Percentiles rank a stretch among this genome's conserved stretches.
Conservation (phyloP, 257 asterid genomes). For the Jacaranda copaia region DNA sequence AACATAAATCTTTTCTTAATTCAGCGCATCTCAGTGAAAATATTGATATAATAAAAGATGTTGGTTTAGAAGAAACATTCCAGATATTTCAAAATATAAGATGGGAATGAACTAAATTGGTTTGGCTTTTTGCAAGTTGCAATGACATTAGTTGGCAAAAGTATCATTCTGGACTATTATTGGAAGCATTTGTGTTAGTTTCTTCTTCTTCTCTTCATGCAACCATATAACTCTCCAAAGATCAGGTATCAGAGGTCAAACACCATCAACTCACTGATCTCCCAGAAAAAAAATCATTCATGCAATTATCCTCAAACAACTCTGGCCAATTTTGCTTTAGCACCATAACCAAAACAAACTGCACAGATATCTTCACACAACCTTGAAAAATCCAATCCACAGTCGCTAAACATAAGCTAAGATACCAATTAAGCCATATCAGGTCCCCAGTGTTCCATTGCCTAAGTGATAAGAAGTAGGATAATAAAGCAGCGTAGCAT, state of each 20-base stretch:
- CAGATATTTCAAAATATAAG: neutral
- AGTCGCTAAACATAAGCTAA: neutral
- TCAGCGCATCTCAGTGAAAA: neutral
- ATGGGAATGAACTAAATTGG: neutral
- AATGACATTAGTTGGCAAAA: neutral
- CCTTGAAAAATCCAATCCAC: neutral
- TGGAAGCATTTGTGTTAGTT: neutral
- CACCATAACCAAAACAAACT: neutral
- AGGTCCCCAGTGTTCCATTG: neutral
- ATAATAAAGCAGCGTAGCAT: neutral
- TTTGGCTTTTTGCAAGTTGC: neutral
- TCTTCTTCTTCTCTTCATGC: neutral
- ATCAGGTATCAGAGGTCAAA: conserved; percentile 1
- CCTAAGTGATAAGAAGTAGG: neutral
- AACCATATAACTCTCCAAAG: neutral
- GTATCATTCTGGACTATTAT: neutral
- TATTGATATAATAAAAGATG: neutral
- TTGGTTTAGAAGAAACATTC: neutral
- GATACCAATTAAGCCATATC: neutral
- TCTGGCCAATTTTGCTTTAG: neutral
- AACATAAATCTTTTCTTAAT: neutral
- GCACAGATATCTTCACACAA: neutral
- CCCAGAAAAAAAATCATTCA: neutral
- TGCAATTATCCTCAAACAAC: neutral
- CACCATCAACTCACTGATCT: neutral